These are phyloP conservation scores for Stenogyne calaminthoides DNA, from an alignment of 305 asterid species.

Conservation along the genomic window DNA sequence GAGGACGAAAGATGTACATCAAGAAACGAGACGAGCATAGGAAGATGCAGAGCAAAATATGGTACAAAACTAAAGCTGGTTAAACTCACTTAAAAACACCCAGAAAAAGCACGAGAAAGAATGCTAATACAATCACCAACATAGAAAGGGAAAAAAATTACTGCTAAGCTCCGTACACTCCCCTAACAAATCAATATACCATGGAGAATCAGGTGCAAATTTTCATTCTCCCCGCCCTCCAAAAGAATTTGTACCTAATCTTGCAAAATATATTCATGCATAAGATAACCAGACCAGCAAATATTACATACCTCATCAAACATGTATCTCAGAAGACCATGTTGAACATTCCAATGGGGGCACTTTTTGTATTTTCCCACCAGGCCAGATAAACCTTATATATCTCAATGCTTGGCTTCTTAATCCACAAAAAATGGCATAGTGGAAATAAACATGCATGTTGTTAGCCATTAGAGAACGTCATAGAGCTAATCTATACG, in stretches of 20 bases:
- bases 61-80: slow-evolving; percentile 38
- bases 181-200: slow-evolving; percentile 62
- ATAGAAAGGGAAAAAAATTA: slow-evolving; percentile 30
- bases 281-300: slow-evolving; percentile 41
- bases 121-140: slow-evolving; percentile 41
- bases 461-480: slow-evolving; percentile 25
- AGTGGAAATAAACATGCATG: slow-evolving; percentile 24
- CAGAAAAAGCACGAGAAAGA: slow-evolving; percentile 30
- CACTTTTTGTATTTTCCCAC: slow-evolving; percentile 20
- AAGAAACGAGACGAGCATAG: slow-evolving; percentile 35
- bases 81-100: slow-evolving; percentile 38
- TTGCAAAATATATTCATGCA: slow-evolving; percentile 33
- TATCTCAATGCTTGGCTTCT: slow-evolving; percentile 19
- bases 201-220: slow-evolving; percentile 46
- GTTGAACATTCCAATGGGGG: slow-evolving; percentile 26
- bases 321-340: slow-evolving; percentile 25
- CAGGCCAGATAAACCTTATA: slow-evolving; percentile 27
- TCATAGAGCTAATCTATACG: slow-evolving; percentile 44
- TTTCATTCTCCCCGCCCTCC: slow-evolving; percentile 53
- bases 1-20: slow-evolving; percentile 54
- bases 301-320: slow-evolving; percentile 37
- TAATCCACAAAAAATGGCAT: slow-evolving; percentile 13
- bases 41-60: slow-evolving; percentile 28
- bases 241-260: slow-evolving; percentile 73
- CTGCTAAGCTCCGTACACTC: slow-evolving; percentile 48